Conservation (phyloP, 169 alveolate genomes). For the Eimeria maxima region DNA sequence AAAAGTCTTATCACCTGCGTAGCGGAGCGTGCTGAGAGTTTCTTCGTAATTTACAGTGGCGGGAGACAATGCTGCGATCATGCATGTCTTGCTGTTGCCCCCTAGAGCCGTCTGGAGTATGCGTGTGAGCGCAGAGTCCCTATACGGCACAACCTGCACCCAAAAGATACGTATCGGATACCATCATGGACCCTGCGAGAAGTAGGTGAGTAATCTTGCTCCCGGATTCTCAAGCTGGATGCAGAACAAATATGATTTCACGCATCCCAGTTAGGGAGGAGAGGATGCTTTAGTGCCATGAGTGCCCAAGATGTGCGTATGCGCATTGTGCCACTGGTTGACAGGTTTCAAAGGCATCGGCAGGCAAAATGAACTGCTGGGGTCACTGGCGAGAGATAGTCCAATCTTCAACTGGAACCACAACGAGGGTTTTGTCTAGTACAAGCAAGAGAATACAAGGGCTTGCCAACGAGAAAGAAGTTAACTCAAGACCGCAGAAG, state of each 20-base stretch:
- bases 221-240: background rate
- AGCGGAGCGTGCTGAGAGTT: conserved; percentile 93
- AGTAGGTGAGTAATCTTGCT: background rate
- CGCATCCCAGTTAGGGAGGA: background rate
- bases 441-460: background rate
- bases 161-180: background rate
- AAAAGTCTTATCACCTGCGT: conserved; percentile 89
- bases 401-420: background rate
- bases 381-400: background rate
- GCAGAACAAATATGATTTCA: background rate
- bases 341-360: background rate
- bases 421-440: background rate
- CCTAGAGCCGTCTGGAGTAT: conserved; percentile 95
- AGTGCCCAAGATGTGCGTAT: background rate
- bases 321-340: background rate
- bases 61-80: conserved; percentile 95
- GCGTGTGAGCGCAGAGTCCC: conserved; percentile 96
- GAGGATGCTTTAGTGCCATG: background rate
- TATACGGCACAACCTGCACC: conserved; percentile 92
- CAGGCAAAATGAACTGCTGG: background rate
- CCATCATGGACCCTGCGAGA: background rate
- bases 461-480: background rate
- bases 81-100: conserved; percentile 94
- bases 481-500: background rate
- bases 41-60: conserved; percentile 94